phyloP scores from a whole-genome alignment of 805 yeast genomes.

The Diddensiella santjacobensis region DNA sequence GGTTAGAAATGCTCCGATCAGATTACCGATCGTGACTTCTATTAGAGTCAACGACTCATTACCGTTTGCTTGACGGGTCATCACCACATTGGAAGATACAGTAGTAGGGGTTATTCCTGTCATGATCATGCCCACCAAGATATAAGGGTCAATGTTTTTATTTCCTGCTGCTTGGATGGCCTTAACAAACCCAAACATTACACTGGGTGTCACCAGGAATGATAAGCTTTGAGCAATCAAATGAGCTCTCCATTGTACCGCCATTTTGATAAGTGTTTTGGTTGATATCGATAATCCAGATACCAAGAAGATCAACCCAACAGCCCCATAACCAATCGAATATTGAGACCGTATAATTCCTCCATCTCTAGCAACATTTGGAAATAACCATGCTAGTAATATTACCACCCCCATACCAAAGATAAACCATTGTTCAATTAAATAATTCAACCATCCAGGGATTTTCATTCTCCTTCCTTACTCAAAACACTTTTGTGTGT shows the following conservation, averaged over 20 bases:
- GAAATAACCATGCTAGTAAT: constrained; percentile 72
- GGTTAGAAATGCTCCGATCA: constrained; percentile 81
- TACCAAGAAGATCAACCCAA: constrained; percentile 76
- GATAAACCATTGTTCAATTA: constrained; percentile 66
- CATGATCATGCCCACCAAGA: constrained; percentile 74
- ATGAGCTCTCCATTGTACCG: constrained; percentile 81
- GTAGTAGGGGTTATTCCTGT: constrained; percentile 91
- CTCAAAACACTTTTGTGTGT: not conserved
- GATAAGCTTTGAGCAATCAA: constrained; percentile 61
- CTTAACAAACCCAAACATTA: constrained; percentile 67
- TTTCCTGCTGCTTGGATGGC: constrained; percentile 62
- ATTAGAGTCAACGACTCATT: constrained; percentile 73
- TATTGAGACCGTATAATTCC: constrained; percentile 74
- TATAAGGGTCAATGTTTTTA: constrained; percentile 64
- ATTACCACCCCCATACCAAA: constrained; percentile 66
- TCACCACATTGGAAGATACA: constrained; percentile 85
- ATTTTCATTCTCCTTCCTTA: not conserved
- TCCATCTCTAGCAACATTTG: constrained; percentile 78
- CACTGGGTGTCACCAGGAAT: constrained; percentile 66
- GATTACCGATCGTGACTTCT: constrained; percentile 81
- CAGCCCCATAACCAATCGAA: constrained; percentile 80
- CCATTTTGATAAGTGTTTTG: constrained; percentile 53
- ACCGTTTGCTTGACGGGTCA: constrained; percentile 85
- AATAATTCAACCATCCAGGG: not conserved
- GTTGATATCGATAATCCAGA: constrained; percentile 79